These are phyloP conservation scores for Neocatenulostroma microsporum DNA, from an alignment of 2,329 filamentous ascomycete species.

Conservation along the genomic window DNA sequence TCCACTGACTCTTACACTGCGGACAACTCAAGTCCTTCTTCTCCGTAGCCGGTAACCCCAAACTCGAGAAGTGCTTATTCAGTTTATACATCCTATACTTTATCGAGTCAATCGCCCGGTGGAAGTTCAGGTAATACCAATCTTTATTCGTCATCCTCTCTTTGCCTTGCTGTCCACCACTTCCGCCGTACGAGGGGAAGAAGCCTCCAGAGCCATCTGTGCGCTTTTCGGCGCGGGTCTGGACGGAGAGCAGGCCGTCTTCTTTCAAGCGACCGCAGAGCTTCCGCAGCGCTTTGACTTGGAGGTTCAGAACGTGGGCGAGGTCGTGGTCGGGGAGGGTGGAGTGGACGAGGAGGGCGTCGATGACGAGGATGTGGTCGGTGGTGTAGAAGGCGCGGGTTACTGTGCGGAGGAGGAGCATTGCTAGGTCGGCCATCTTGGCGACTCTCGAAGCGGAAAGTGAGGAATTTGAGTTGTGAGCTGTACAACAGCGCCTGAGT, in stretches of 20 bases:
- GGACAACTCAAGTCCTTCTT: slow-evolving; percentile 87
- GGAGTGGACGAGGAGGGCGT: slow-evolving; percentile 67
- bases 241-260: slow-evolving; percentile 77
- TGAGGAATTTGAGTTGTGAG: too few species aligned
- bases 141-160: slow-evolving; percentile 51
- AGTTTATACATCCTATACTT: slow-evolving; percentile 89
- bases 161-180: slow-evolving; percentile 20
- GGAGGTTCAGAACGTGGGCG: slow-evolving; percentile 77
- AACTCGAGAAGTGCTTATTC: slow-evolving; percentile 78
- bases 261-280: slow-evolving; percentile 77
- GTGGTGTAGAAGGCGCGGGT: slow-evolving; percentile 81
- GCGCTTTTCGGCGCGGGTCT: slow-evolving; percentile 37
- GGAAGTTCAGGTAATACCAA: slow-evolving; percentile 96
- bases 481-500: too few species aligned
- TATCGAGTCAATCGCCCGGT: slow-evolving; percentile 88
- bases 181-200: slow-evolving; percentile 4
- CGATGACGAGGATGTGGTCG: slow-evolving; percentile 71
- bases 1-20: slow-evolving; percentile 78
- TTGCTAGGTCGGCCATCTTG: slow-evolving; percentile 52
- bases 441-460: too few species aligned
- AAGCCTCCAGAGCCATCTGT: slow-evolving; percentile 26
- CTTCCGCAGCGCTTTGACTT: slow-evolving; percentile 85
- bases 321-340: slow-evolving; percentile 80
- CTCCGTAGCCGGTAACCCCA: slow-evolving; percentile 68
- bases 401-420: slow-evolving; percentile 77